Conservation (phyloP, 1,284 basidiomycete genomes). For the Apiotrichum gamsii region DNA sequence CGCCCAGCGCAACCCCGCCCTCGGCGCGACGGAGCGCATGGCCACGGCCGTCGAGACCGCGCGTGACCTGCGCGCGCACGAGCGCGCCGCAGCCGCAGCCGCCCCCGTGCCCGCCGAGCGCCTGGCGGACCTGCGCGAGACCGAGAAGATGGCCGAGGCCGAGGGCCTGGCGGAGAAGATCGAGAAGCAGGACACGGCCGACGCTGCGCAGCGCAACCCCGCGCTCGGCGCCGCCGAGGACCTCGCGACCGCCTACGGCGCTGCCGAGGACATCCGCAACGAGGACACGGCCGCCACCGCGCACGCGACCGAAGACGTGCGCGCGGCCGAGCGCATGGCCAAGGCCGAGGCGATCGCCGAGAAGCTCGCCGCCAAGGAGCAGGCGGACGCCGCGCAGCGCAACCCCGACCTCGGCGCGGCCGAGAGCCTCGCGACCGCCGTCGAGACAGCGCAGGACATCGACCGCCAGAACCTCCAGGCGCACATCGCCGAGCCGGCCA, state of each 20-base stretch:
- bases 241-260: background rate
- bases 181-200: too few relatives aligned
- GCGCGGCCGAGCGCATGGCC: background rate
- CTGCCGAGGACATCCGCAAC: background rate
- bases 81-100: too few relatives aligned
- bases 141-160: background rate
- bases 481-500: background rate
- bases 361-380: too few relatives aligned
- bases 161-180: background rate
- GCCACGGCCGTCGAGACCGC: too few relatives aligned
- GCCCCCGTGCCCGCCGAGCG: too few relatives aligned
- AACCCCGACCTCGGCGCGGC: background rate
- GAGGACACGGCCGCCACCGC: slow-evolving; percentile 1
- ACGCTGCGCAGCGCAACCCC: too few relatives aligned
- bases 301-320: slow-evolving; percentile 3
- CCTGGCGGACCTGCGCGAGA: background rate
- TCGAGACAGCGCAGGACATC: too few relatives aligned
- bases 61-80: too few relatives aligned
- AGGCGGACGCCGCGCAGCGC: background rate
- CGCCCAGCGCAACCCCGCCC: background rate
- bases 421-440: too few relatives aligned
- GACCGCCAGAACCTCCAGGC: too few relatives aligned
- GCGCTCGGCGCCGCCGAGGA: background rate
- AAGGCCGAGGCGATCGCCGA: background rate
- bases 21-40: too few relatives aligned